Percentiles rank a stretch among this genome's conserved stretches.
Conservation (phyloP, 352 stramenopile species). For the Saprolegnia parasitica region DNA sequence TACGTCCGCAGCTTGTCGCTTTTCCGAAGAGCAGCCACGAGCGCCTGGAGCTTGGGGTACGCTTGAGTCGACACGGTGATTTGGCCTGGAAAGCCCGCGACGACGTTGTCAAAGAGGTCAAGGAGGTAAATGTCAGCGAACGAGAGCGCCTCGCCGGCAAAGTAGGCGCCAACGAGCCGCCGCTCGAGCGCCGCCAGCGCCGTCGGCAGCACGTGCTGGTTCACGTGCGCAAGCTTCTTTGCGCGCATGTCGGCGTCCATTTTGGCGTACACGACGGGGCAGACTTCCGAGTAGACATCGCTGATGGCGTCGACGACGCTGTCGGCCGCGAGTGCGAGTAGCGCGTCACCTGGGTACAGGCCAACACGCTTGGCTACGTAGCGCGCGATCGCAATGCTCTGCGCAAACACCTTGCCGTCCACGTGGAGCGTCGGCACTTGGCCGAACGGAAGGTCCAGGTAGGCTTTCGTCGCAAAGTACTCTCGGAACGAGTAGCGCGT, state of each 20-base stretch:
- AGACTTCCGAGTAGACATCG: no score
- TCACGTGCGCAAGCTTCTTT: conserved; percentile 31
- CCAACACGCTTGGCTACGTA: conserved; percentile 47
- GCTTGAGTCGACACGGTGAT: conserved; percentile 29
- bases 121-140: conserved; percentile 46
- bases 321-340: conserved; percentile 45
- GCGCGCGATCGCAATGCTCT: conserved; percentile 57
- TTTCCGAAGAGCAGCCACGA: conserved; percentile 29
- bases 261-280: conserved; percentile 32
- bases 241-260: conserved; percentile 41
- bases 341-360: conserved; percentile 43
- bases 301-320: conserved; percentile 38
- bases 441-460: conserved; percentile 36
- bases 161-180: conserved; percentile 42
- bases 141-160: conserved; percentile 42
- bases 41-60: conserved; percentile 45
- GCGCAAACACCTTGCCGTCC: conserved; percentile 41
- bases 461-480: conserved; percentile 36
- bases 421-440: conserved; percentile 49
- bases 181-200: conserved; percentile 43
- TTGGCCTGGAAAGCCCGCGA: conserved; percentile 31
- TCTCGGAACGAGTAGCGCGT: conserved; percentile 41
- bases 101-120: conserved; percentile 37
- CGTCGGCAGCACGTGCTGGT: conserved; percentile 35
- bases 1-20: neutral